These are phyloP conservation scores for Sphaerobolus stellatus DNA, from an alignment of 1,284 basidiomycete genomes.

Conservation along the genomic window DNA sequence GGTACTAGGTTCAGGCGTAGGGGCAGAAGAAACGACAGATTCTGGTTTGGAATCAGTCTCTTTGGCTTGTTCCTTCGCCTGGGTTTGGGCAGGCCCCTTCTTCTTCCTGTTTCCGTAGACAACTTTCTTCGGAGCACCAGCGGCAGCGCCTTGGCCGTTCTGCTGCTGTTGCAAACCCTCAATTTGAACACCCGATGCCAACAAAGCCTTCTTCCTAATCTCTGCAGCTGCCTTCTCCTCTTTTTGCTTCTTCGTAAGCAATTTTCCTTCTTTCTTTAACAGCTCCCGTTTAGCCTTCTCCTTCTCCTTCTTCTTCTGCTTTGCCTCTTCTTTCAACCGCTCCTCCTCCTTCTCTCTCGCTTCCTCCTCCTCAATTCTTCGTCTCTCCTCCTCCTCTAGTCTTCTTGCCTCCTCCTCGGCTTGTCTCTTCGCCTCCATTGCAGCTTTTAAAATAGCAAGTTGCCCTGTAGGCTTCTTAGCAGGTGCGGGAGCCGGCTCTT, in stretches of 20 bases:
- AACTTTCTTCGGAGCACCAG: constrained; percentile 60
- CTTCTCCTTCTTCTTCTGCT: constrained; percentile 82
- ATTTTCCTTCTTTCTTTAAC: constrained; percentile 86
- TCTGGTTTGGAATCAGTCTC: constrained; percentile 43
- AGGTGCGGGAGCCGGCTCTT: constrained; percentile 59
- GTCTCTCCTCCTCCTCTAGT: constrained; percentile 72
- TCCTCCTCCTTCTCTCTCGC: constrained; percentile 75
- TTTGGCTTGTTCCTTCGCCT: constrained; percentile 16
- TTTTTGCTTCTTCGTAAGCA: constrained; percentile 95
- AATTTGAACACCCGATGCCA: constrained; percentile 87
- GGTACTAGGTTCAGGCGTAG: constrained; percentile 34
- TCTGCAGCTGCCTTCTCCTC: constrained; percentile 92
- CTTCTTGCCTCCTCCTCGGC: constrained; percentile 77
- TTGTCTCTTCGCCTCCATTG: constrained; percentile 89
- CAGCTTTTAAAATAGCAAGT: constrained; percentile 71
- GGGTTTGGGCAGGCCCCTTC: constrained; percentile 47
- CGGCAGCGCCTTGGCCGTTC: constrained; percentile 42
- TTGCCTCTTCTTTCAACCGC: constrained; percentile 75
- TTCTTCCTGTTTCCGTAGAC: constrained; percentile 86
- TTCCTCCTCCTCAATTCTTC: constrained; percentile 84
- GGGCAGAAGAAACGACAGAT: constrained; percentile 52
- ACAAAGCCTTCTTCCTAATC: constrained; percentile 85
- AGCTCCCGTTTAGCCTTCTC: constrained; percentile 87
- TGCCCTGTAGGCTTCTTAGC: constrained; percentile 70
- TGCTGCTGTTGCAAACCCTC: constrained; percentile 76